Base-by-base conservation (phyloP, 345 rosid species). In the Tarenaya hassleriana region DNA sequence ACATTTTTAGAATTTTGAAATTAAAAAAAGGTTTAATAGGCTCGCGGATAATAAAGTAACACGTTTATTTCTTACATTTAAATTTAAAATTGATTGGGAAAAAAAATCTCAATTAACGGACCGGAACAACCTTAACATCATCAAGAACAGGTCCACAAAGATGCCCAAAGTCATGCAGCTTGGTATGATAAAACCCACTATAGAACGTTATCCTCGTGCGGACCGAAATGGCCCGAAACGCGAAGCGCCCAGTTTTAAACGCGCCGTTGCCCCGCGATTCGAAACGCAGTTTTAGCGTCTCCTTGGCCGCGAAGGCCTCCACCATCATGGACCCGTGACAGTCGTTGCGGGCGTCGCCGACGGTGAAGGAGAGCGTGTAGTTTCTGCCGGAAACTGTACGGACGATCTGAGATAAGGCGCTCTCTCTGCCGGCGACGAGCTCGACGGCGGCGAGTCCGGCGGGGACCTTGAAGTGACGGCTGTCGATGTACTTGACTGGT, bases 111-210 rank as follows among this genome's bases (percentile, higher is more conserved):
- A n/a, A 41, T 59, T 42, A 61, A 11, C 1, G 62, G 24, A 70
- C 16, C 11, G 60, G 34, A 35, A 69, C 38, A 41, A 79, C 92
- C 0, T 40, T 58, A 43, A 89, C 86, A 70, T 75, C 74, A 38
- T 89, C 95, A 67, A 89, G 65, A 2, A 89, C 81, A 58, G 97
- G 94, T 12, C 97, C 97, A 43, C 97, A 89, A 72, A 89, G 67
- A 0, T 83, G 87, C 20, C 86, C 97, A 52, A 18, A 83, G 65
- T 86, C 97, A 38, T 76, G 58, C 19, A 81, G 61, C 66, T 80
- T 86, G 0, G 86, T 81, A 53, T 89, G 97, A 56, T 89, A 89
- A 62, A 71, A 70, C 1, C 75, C 68, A 60, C 90, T 86, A 52
- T 72, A 89, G 57, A 89, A 89, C 0, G 94, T 79, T 24, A 24